Evolutionary conservation across 306 rosid genomes (phyloP).

Genomic region (Urtica urens): DNA sequence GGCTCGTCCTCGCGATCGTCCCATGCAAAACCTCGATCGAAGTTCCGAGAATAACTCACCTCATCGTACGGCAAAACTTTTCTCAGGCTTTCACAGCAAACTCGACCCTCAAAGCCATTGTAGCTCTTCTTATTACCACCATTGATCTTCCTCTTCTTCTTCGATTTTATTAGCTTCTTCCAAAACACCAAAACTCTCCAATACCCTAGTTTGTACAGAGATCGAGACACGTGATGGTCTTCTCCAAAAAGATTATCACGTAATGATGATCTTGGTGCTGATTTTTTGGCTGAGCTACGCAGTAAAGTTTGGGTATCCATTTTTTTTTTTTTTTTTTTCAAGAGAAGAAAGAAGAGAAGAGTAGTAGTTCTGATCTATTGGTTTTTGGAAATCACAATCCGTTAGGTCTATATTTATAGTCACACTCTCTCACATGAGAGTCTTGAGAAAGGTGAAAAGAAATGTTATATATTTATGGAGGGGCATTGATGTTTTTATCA

Average conservation of each 20-base stretch:
- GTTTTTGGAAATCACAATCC: no score
- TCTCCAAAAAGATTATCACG: constrained; percentile 13
- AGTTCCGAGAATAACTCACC: constrained; percentile 44
- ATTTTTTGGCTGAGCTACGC: constrained; percentile 14
- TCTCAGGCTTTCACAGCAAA: not conserved
- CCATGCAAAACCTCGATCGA: constrained; percentile 34
- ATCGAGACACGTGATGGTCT: not conserved
- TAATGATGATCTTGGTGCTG: constrained; percentile 18
- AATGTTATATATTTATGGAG: not conserved
- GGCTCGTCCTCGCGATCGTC: constrained; percentile 11
- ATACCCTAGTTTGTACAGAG: constrained; percentile 4
- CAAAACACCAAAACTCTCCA: constrained; percentile 26
- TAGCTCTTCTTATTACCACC: constrained; percentile 16
- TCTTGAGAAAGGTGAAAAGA: not conserved
- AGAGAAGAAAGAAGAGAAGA: no score
- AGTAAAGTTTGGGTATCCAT: not conserved
- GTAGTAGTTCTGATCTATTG: no score
- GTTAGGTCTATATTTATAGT: no score
- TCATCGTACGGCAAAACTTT: constrained; percentile 44
- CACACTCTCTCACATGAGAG: not conserved
- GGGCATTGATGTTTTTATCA: not conserved
- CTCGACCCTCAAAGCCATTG: not conserved
- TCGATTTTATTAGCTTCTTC: constrained; percentile 29
- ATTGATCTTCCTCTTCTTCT: no score
- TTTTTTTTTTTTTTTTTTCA: no score